Percentiles rank a stretch among this genome's conserved stretches.
phyloP scores from a whole-genome alignment of 805 yeast genomes.

The Teunomyces barrocoloradensis region DNA sequence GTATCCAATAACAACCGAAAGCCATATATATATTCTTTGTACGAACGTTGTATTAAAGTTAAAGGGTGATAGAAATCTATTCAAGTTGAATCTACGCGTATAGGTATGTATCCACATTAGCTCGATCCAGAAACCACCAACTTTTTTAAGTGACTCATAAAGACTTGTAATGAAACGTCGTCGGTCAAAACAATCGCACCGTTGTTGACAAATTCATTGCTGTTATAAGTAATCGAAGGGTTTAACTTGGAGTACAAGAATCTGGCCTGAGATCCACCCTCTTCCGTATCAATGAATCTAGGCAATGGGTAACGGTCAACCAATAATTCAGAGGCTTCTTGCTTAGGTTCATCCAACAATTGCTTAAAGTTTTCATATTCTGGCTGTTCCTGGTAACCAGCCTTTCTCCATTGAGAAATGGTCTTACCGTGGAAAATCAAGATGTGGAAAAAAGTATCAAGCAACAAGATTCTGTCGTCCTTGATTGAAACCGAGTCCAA shows the following conservation, averaged over 20 bases:
- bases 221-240: slow-evolving; percentile 83
- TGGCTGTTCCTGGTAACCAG: slow-evolving; percentile 87
- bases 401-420: slow-evolving; percentile 94
- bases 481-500: slow-evolving; percentile 90
- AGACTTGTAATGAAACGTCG: slow-evolving; percentile 91
- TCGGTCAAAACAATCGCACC: slow-evolving; percentile 90
- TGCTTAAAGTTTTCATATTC: slow-evolving; percentile 87
- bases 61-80: neutral
- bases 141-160: slow-evolving; percentile 91
- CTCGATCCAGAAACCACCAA: slow-evolving; percentile 64
- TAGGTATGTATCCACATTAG: slow-evolving; percentile 11
- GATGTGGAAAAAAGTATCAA: slow-evolving; percentile 96
- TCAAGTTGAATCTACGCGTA: neutral
- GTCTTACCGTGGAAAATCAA: slow-evolving; percentile 94
- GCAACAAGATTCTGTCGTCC: slow-evolving; percentile 79
- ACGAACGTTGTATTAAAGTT: neutral
- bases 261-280: slow-evolving; percentile 98
- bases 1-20: too few relatives aligned
- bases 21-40: too few relatives aligned
- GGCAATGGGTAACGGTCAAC: slow-evolving; percentile 97
- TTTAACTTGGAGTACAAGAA: slow-evolving; percentile 92
- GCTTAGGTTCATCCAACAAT: slow-evolving; percentile 82
- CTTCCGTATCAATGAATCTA: slow-evolving; percentile 94
- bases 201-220: slow-evolving; percentile 47
- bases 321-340: slow-evolving; percentile 88